Evolutionary conservation across 2,329 filamentous ascomycete genomes (phyloP), one percentile per base, ranked within the genome.

Genomic region (Fusarium tupiense): DNA sequence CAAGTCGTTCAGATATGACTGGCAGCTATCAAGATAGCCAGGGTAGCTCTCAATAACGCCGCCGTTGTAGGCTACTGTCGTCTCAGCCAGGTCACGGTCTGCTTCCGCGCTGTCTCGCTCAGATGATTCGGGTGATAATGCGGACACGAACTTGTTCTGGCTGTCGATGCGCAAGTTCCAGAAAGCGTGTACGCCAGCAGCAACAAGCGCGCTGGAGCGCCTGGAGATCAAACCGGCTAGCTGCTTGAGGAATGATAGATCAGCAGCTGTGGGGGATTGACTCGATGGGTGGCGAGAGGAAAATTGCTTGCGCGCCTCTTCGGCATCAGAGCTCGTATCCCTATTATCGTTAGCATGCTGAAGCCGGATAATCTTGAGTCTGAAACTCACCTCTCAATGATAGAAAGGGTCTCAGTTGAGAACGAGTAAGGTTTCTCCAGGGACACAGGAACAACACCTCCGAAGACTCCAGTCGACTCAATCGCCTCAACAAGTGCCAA

Each of bases 31-130:
- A 29, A 88, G 85, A 81, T 94, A 96, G 13, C 85, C 84, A 0
- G 93, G 93, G 78, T 95, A 96, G 76, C 92, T 91, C 82, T 95
- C 93, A 59, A 95, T 91, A 57, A 96, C 92, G 35, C 91, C 93
- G 50, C 93, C 93, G 78, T 94, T 95, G 82, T 92, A 95, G 8
- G 92, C 92, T n/a, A 96, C 89, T 5, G 89, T 87, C 7, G 89
- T 91, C 64, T 84, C 83, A 40, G 80, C 78, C 13, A 87, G 79
- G 49, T 84, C 81, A 5, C 83, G 84, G 71, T 90, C 90, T 22
- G 83, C 83, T 74, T 91, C 89, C 2, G 88, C 84, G 41, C 87
- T 86, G 16, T 79, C 72, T 59, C 85, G 84, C 40, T 81, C 71
- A 9, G 79, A 64, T 19, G 84, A 83, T 24, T 74, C 78, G 16